These are phyloP conservation scores for Kluyveromyces dobzhanskii DNA, from an alignment of 805 yeast species.

Conservation along the genomic window DNA sequence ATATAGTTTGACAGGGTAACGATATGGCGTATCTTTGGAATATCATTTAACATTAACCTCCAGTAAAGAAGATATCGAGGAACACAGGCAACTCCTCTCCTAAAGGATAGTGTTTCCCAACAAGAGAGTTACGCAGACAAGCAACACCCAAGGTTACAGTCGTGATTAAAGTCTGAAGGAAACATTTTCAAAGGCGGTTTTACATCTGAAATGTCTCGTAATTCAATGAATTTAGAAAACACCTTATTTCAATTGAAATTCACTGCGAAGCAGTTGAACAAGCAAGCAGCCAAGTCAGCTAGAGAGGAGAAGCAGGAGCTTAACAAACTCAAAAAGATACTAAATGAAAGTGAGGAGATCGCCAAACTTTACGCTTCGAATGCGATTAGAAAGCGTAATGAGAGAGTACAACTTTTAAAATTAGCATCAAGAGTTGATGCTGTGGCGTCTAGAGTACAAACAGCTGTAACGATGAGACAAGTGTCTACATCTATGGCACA, in stretches of 20 bases:
- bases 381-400: conserved; percentile 87
- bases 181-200: too few species aligned
- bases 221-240: conserved; percentile 27
- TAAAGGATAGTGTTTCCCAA: too few species aligned
- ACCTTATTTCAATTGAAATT: conserved; percentile 42
- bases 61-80: too few species aligned
- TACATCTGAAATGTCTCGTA: conserved; percentile 29
- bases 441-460: conserved; percentile 90
- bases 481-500: conserved; percentile 91
- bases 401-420: conserved; percentile 69
- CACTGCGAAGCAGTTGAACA: conserved; percentile 85
- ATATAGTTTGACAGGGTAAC: too few species aligned
- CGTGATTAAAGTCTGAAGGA: too few species aligned
- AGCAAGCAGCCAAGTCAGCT: conserved; percentile 85
- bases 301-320: conserved; percentile 86
- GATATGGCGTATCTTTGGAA: too few species aligned
- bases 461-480: conserved; percentile 95
- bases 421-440: conserved; percentile 90
- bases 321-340: conserved; percentile 69
- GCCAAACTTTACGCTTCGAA: conserved; percentile 93
- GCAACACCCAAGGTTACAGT: too few species aligned
- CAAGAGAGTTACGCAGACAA: too few species aligned
- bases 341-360: conserved; percentile 54
- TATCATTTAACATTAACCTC: too few species aligned
- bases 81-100: too few species aligned